Conservation (phyloP, 768 basidiomycete genomes). For the Kwoniella sp. region DNA sequence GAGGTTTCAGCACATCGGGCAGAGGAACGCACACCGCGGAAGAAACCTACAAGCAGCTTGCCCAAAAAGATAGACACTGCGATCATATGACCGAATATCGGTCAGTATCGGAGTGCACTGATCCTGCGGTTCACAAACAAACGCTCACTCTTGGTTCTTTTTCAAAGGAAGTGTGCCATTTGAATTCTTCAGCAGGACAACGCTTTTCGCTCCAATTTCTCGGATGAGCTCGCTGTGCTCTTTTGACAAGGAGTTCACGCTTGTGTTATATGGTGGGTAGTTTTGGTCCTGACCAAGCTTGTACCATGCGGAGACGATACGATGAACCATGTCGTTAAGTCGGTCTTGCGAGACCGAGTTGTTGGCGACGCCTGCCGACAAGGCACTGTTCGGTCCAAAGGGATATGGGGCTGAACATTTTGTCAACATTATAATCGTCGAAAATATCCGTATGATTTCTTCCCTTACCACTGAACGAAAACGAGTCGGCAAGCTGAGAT, state of each 20-base stretch:
- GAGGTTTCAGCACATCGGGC: no score
- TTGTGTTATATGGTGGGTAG: constrained; percentile 41
- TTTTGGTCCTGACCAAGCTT: constrained; percentile 58
- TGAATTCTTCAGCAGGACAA: no score
- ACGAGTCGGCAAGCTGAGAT: background rate
- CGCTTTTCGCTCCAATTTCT: constrained; percentile 9
- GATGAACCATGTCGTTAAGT: constrained; percentile 24
- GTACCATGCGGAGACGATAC: constrained; percentile 59
- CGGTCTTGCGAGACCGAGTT: constrained; percentile 21
- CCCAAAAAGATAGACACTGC: no score
- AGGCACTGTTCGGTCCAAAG: constrained; percentile 7
- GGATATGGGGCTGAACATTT: background rate
- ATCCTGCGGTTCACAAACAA: no score
- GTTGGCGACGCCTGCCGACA: constrained; percentile 14
- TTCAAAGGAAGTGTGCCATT: no score
- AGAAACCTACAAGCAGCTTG: no score
- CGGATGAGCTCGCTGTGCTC: constrained; percentile 12
- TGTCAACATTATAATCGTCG: no score
- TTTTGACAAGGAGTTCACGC: background rate
- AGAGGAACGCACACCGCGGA: no score
- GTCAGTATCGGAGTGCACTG: no score
- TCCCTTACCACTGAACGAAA: background rate
- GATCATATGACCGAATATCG: no score
- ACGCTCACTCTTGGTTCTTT: no score
- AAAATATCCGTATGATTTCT: no score